Evolutionary conservation across 345 rosid genomes (phyloP).

Genomic region (Cardamine chenopodiifolia): DNA sequence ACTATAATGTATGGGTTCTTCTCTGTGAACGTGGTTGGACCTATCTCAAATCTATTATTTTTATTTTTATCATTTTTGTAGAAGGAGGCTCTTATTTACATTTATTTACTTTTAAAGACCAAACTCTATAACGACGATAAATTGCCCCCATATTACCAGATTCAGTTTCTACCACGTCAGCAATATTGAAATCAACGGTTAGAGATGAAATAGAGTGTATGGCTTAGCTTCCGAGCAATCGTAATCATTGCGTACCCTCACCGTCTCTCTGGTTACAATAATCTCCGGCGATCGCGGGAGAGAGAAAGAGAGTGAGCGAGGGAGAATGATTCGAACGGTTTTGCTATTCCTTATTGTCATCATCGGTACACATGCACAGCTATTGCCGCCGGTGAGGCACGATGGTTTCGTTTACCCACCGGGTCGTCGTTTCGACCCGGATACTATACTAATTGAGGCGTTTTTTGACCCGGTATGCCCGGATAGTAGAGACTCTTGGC

Average conservation of each 20-base stretch:
- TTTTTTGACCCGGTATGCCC: conserved; percentile 43
- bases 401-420: conserved; percentile 43
- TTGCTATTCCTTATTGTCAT: conserved; percentile 7
- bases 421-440: conserved; percentile 34
- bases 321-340: conserved; percentile 28
- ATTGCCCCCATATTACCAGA: background rate
- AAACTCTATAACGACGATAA: background rate
- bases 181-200: conserved; percentile 15
- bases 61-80: background rate
- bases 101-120: background rate
- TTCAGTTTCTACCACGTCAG: conserved; percentile 15
- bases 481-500: conserved; percentile 45
- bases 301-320: conserved; percentile 9
- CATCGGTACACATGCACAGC: conserved; percentile 25
- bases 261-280: background rate
- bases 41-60: conserved; percentile 30
- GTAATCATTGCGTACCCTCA: conserved; percentile 24
- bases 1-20: background rate
- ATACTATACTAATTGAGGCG: conserved; percentile 38
- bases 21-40: conserved; percentile 27
- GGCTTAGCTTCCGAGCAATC: conserved; percentile 33
- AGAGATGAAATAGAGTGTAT: background rate
- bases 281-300: conserved; percentile 4
- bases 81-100: background rate
- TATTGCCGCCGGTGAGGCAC: conserved; percentile 36